These are phyloP conservation scores for Amaranthus tricolor DNA, from an alignment of 179 eudicot genomes.

Conservation along the genomic window DNA sequence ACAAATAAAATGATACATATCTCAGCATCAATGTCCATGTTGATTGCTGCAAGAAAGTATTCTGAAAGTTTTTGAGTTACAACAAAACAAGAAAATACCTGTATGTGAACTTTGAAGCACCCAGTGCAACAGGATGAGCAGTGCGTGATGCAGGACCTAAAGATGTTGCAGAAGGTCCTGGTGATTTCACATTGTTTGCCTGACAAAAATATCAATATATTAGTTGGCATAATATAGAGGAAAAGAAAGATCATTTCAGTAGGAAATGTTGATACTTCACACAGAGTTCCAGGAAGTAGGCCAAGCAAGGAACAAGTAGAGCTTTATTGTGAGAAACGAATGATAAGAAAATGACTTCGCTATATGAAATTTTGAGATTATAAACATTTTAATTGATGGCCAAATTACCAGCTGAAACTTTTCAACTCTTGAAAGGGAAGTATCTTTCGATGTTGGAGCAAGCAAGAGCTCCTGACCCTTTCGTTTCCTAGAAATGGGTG, in stretches of 20 bases:
- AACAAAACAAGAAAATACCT: slow-evolving; percentile 43
- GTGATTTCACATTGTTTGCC: slow-evolving; percentile 57
- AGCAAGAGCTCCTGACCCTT: slow-evolving; percentile 61
- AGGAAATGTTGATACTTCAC: neutral
- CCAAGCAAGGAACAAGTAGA: neutral
- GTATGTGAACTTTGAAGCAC: slow-evolving; percentile 71
- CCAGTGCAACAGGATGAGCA: slow-evolving; percentile 38
- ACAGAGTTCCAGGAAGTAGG: neutral
- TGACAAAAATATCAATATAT: slow-evolving; percentile 29
- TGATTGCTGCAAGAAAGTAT: neutral
- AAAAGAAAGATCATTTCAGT: neutral
- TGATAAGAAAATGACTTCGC: slow-evolving; percentile 12
- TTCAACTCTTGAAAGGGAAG: slow-evolving; percentile 46
- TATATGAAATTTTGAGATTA: slow-evolving; percentile 11
- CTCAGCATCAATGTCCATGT: neutral
- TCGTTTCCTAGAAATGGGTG: slow-evolving; percentile 63
- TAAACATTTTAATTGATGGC: slow-evolving; percentile 9
- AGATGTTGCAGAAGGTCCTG: slow-evolving; percentile 51
- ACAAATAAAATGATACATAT: slow-evolving; percentile 2
- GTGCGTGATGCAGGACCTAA: slow-evolving; percentile 50
- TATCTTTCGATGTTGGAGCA: slow-evolving; percentile 55
- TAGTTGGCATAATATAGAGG: neutral
- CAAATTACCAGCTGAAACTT: slow-evolving; percentile 57
- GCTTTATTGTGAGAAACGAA: neutral
- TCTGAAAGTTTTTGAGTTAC: neutral